phyloP scores from a whole-genome alignment of 2,329 filamentous ascomycete species.

The Colletotrichum tropicicola region DNA sequence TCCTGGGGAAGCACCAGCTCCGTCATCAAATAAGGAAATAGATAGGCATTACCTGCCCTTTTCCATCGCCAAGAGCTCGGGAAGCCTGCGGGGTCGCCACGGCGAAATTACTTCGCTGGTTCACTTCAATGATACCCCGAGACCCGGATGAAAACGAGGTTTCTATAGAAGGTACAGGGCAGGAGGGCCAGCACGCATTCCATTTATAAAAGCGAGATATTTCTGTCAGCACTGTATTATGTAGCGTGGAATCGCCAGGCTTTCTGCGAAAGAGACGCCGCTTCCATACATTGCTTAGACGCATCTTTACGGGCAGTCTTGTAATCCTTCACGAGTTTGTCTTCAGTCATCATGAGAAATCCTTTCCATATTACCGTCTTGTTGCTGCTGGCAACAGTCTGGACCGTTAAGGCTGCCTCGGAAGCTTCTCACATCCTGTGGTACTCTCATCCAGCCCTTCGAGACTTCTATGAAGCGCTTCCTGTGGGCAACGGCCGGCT shows the following conservation, averaged over 20 bases:
- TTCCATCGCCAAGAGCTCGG: not conserved
- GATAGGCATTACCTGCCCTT: not conserved
- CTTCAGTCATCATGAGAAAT: not conserved
- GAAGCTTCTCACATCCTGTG: not conserved
- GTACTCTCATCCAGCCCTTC: not conserved
- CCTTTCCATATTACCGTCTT: not conserved
- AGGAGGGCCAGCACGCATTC: too few species aligned
- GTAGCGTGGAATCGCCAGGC: too few species aligned
- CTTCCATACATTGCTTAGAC: too few species aligned
- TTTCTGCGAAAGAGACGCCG: too few species aligned
- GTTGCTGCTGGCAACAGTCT: not conserved
- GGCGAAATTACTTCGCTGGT: not conserved
- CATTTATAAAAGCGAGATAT: not conserved
- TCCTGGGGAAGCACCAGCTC: not conserved
- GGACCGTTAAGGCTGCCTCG: not conserved
- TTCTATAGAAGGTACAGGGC: not conserved
- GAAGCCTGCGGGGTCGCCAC: not conserved
- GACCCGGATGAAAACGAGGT: not conserved
- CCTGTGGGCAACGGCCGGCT: constrained; percentile 54
- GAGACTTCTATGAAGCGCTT: constrained; percentile 31
- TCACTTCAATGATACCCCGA: not conserved
- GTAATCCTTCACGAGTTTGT: too few species aligned
- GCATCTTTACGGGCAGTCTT: too few species aligned
- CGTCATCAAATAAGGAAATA: not conserved
- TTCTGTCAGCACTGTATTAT: too few species aligned